These are phyloP conservation scores for Phylloporus rhodoxanthus DNA, from an alignment of 768 basidiomycete species.

Conservation along the genomic window DNA sequence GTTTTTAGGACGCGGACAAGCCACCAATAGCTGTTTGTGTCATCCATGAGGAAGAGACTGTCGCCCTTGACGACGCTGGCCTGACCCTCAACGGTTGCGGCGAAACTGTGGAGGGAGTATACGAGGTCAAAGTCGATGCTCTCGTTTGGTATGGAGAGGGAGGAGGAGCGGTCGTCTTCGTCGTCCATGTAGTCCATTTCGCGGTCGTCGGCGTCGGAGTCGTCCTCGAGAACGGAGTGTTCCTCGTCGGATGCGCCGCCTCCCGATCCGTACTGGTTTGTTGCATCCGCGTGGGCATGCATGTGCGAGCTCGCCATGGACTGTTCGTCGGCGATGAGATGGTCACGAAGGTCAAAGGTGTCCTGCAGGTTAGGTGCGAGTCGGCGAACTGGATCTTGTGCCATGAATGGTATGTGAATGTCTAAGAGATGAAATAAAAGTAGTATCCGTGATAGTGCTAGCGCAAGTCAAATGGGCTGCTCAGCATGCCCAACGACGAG, in stretches of 20 bases:
- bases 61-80: slow-evolving; percentile 99
- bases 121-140: slow-evolving; percentile 92
- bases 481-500: slow-evolving; percentile 19
- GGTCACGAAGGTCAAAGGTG: slow-evolving; percentile 67
- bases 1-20: slow-evolving; percentile 97
- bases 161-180: slow-evolving; percentile 74
- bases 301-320: slow-evolving; percentile 41
- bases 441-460: neutral
- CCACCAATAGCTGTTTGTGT: slow-evolving; percentile 99
- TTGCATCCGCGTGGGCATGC: slow-evolving; percentile 44
- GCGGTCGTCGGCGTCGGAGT: slow-evolving; percentile 67
- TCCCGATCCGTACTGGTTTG: slow-evolving; percentile 31
- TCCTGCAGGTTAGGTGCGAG: slow-evolving; percentile 41
- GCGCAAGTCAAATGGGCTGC: neutral
- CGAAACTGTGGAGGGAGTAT: slow-evolving; percentile 92
- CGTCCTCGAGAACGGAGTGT: slow-evolving; percentile 82
- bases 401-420: slow-evolving; percentile 13
- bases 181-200: slow-evolving; percentile 65
- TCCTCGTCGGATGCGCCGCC: slow-evolving; percentile 59
- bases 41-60: slow-evolving; percentile 93
- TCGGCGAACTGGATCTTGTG: slow-evolving; percentile 24
- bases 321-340: slow-evolving; percentile 51
- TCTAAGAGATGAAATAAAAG: neutral
- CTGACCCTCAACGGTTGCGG: slow-evolving; percentile 97
- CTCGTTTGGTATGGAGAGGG: slow-evolving; percentile 83